Evolutionary conservation across 106 monocot species (phyloP), one percentile per base, ranked within the genome.

Genomic region (Gastrodia elata): DNA sequence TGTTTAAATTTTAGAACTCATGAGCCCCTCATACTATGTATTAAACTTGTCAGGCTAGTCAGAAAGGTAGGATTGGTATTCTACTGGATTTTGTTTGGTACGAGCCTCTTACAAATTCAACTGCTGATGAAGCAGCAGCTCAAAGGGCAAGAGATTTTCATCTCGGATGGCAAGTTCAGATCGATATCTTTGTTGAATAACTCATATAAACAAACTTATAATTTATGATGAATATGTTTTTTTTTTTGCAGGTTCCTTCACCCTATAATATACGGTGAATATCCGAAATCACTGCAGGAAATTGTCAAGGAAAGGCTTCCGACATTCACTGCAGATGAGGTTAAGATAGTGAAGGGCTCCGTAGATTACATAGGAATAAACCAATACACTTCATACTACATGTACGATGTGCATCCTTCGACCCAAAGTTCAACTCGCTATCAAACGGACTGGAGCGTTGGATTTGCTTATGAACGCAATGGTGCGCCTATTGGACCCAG

Each of bases 31-130:
- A n/a, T 6, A 32, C 5, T 2, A 0, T 20, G 26, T 22, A 52
- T 52, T 52, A 64, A 38, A 72, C 5, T 57, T 44, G 14, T 4
- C 83, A 97, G 96, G 86, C 75, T 43, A 82, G 52, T 65, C 97
- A 97, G 36, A 93, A 88, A 73, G 97, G 97, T 15, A 83, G 84
- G 70, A 93, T 97, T 79, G 97, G 97, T 36, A 93, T 93, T 71
- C 83, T 93, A 5, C 78, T 93, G 77, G 97, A 97, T 81, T 93
- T 97, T 81, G 90, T 93, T 68, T 97, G 93, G 92, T 97, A 91
- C 28, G 97, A 97, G 75, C 86, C 92, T 58, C 84, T 93, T 0
- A 86, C 84, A 0, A 69, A 83, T 78, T 86, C 90, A 1, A 64
- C 70, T 4, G 90, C 72, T 39, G 97, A 97, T 48, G 26, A 91